Percentiles rank a stretch among this genome's conserved stretches.
Evolutionary conservation across 2,329 filamentous ascomycete species (phyloP).

Genomic region (Colletotrichum sp.): DNA sequence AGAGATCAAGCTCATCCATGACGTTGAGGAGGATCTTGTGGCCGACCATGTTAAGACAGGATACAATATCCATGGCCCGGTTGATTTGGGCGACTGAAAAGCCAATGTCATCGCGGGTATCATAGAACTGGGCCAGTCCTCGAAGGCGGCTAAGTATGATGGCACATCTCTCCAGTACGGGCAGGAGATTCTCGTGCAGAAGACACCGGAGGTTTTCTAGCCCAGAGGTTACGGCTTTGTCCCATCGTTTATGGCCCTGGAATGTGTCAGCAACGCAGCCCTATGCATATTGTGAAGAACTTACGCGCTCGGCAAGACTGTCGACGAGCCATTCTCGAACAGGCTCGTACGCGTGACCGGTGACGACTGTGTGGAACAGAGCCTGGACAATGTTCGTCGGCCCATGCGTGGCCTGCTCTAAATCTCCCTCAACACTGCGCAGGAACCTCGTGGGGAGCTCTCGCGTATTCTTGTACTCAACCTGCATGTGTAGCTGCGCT

Average conservation of each 20-base stretch:
- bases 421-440: conserved; percentile 75
- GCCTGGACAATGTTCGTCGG: conserved; percentile 71
- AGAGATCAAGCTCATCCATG: conserved; percentile 80
- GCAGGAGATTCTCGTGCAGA: conserved; percentile 86
- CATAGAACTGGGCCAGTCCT: conserved; percentile 83
- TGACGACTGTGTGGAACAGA: conserved; percentile 83
- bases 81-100: conserved; percentile 68
- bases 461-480: conserved; percentile 83
- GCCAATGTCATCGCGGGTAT: conserved; percentile 68
- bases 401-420: conserved; percentile 65
- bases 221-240: conserved; percentile 80
- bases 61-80: conserved; percentile 71
- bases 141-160: conserved; percentile 83
- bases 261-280: conserved; percentile 20
- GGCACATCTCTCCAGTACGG: conserved; percentile 81
- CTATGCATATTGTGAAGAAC: conserved; percentile 27
- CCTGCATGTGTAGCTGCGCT: conserved; percentile 76
- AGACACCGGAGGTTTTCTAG: conserved; percentile 79
- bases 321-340: conserved; percentile 90
- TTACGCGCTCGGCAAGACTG: conserved; percentile 77
- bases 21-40: conserved; percentile 75
- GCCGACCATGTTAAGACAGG: conserved; percentile 75
- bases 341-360: conserved; percentile 76
- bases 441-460: conserved; percentile 83
- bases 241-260: conserved; percentile 93